A percentile compares a stretch with the other conserved stretches of the same genome.
These are phyloP conservation scores for Coprinopsis sp. DNA, from an alignment of 768 basidiomycete genomes.

Conservation along the genomic window DNA sequence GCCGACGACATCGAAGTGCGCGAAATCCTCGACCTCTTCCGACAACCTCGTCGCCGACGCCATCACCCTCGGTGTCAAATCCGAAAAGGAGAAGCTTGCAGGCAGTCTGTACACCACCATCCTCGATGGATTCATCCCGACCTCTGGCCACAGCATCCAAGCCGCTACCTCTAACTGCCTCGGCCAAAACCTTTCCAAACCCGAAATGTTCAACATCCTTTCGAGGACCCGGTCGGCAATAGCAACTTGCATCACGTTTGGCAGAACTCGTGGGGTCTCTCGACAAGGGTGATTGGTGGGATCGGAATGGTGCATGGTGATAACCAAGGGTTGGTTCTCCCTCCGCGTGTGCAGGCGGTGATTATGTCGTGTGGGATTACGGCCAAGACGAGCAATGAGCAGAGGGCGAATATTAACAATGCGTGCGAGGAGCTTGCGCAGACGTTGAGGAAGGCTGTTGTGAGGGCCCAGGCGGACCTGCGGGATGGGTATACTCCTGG, in stretches of 20 bases:
- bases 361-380: conserved; percentile 93
- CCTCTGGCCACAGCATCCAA: conserved; percentile 96
- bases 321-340: conserved; percentile 93
- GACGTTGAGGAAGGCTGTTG: conserved; percentile 62
- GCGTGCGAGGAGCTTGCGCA: conserved; percentile 75
- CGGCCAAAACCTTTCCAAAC: conserved; percentile 95
- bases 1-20: conserved; percentile 92
- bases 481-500: conserved; percentile 97
- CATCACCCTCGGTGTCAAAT: conserved; percentile 94
- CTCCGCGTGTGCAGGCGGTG: conserved; percentile 89
- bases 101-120: conserved; percentile 98
- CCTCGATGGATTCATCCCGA: conserved; percentile 95
- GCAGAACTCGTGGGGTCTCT: conserved; percentile 99
- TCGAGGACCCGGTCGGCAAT: conserved; percentile 83
- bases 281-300: conserved; percentile 93
- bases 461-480: conserved; percentile 86
- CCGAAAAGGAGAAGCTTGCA: conserved; percentile 99
- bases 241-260: conserved; percentile 80
- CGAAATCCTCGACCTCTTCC: conserved; percentile 93
- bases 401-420: conserved; percentile 65
- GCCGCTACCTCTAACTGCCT: conserved; percentile 97
- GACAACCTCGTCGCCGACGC: conserved; percentile 94
- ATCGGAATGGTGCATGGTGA: conserved; percentile 99
- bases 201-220: conserved; percentile 96
- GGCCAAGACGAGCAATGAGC: conserved; percentile 70